Evolutionary conservation across 768 basidiomycete genomes (phyloP).

Genomic region (Hirschioporus abietinus): DNA sequence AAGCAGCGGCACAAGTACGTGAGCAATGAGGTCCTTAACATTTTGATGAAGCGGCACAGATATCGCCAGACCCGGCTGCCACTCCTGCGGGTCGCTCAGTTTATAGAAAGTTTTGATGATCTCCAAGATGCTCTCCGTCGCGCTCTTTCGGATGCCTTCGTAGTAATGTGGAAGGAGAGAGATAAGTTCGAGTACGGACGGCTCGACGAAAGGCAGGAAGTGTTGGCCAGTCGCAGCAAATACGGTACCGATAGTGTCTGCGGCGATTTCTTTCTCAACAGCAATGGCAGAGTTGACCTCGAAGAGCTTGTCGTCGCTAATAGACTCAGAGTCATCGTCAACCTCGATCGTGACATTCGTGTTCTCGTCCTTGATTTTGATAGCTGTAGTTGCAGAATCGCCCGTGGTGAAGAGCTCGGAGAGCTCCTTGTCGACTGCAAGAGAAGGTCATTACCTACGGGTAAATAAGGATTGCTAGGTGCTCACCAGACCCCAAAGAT

Average conservation of each 20-base stretch:
- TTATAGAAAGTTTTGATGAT: slow-evolving; percentile 91
- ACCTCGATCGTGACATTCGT: slow-evolving; percentile 57
- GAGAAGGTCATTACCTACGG: slow-evolving; percentile 5
- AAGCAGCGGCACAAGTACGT: slow-evolving; percentile 67
- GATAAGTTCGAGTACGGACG: slow-evolving; percentile 72
- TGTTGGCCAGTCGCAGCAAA: slow-evolving; percentile 76
- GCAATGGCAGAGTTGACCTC: slow-evolving; percentile 95
- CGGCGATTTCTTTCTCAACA: slow-evolving; percentile 98
- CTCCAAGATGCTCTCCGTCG: slow-evolving; percentile 81
- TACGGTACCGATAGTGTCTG: slow-evolving; percentile 89
- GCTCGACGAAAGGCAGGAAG: slow-evolving; percentile 90
- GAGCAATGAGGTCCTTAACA: slow-evolving; percentile 75
- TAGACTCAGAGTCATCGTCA: slow-evolving; percentile 63
- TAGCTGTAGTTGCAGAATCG: slow-evolving; percentile 56
- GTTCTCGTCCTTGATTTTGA: slow-evolving; percentile 49
- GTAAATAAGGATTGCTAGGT: too few species aligned
- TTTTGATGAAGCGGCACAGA: slow-evolving; percentile 58
- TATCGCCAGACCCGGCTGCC: slow-evolving; percentile 66
- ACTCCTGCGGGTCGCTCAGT: slow-evolving; percentile 74
- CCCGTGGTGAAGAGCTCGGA: slow-evolving; percentile 68
- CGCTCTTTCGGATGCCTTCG: slow-evolving; percentile 94
- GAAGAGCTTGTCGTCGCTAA: slow-evolving; percentile 66
- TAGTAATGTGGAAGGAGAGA: slow-evolving; percentile 86
- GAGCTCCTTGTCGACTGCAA: slow-evolving; percentile 47
- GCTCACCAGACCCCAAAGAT: slow-evolving; percentile 39